These are phyloP conservation scores for Asterophora parasitica DNA, from an alignment of 768 basidiomycete genomes.

Conservation along the genomic window DNA sequence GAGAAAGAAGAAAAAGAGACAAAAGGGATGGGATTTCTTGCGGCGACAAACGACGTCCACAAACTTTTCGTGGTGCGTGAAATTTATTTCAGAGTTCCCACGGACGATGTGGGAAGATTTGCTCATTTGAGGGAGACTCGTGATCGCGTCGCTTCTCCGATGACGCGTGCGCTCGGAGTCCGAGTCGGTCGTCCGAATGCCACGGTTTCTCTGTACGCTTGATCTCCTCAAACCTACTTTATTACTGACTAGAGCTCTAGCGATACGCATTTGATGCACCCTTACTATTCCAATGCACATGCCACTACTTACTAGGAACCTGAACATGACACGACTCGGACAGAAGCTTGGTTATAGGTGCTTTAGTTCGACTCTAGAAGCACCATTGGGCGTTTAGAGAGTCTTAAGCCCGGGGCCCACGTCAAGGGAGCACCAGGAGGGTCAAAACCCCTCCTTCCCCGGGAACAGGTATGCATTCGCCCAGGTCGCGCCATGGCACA, in stretches of 20 bases:
- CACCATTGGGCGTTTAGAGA: neutral
- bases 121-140: constrained; percentile 8
- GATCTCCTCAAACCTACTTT: no score
- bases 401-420: constrained; percentile 3
- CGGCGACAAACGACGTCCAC: constrained; percentile 1
- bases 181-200: no score
- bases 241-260: no score
- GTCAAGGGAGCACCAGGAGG: constrained; percentile 1
- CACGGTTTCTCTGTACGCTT: no score
- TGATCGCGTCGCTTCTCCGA: no score
- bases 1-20: neutral
- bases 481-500: no score
- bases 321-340: neutral
- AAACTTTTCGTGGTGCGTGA: constrained; percentile 11
- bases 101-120: constrained; percentile 23
- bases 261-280: no score
- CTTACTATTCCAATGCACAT: no score
- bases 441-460: neutral
- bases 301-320: no score
- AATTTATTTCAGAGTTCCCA: constrained; percentile 27
- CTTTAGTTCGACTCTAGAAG: neutral
- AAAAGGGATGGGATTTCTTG: neutral
- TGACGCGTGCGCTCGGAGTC: no score
- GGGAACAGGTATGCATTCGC: neutral
- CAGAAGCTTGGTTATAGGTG: no score